Evolutionary conservation across 2,329 filamentous ascomycete species (phyloP).

Genomic region (Lachnellula arida): DNA sequence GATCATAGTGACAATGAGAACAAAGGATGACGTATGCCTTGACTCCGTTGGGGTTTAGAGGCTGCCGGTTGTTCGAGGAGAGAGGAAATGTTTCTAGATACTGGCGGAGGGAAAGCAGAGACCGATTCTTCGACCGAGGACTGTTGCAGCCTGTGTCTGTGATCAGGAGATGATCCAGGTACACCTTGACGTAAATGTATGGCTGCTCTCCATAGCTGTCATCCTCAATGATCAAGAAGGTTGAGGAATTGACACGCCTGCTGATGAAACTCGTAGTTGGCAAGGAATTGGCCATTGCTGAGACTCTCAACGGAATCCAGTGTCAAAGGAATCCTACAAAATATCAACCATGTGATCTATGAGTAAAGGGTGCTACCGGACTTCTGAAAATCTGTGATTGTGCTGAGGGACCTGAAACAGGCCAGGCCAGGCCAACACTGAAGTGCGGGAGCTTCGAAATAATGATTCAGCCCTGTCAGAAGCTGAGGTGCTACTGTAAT

Average conservation of each 20-base stretch:
- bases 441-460: background rate
- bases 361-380: background rate
- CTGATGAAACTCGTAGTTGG: constrained; percentile 32
- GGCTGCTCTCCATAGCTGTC: constrained; percentile 41
- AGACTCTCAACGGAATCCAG: background rate
- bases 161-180: constrained; percentile 35
- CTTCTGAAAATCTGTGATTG: background rate
- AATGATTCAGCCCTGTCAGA: no score
- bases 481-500: no score
- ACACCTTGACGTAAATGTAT: constrained; percentile 43
- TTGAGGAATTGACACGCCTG: constrained; percentile 37
- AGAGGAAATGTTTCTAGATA: constrained; percentile 40
- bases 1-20: constrained; percentile 45
- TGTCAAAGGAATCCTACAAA: background rate
- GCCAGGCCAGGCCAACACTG: background rate
- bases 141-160: constrained; percentile 44
- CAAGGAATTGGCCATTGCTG: background rate
- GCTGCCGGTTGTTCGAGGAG: constrained; percentile 30
- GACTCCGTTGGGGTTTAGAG: constrained; percentile 34
- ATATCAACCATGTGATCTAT: background rate
- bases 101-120: constrained; percentile 33
- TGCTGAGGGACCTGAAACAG: background rate
- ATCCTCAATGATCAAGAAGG: constrained; percentile 41
- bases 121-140: constrained; percentile 26
- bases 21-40: constrained; percentile 39